A percentile compares a stretch with the other conserved stretches of the same genome.
Conservation (phyloP, 2,329 filamentous ascomycete species). For the Aaosphaeria pasadenensis region DNA sequence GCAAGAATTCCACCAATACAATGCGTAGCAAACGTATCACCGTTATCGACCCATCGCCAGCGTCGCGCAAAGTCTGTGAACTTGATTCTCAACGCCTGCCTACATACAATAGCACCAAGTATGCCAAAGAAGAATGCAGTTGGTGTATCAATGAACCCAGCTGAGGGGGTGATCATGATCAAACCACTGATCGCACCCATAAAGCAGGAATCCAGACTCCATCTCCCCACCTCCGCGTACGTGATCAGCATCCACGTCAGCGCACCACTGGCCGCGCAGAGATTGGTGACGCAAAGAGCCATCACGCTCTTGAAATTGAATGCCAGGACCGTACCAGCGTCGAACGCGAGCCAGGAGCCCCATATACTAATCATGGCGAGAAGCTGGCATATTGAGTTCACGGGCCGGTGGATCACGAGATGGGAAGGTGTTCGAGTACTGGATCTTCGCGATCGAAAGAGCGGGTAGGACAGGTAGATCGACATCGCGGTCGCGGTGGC, state of each 20-base stretch:
- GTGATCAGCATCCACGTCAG: conserved; percentile 48
- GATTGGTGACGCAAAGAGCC: conserved; percentile 50
- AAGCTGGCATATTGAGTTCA: conserved; percentile 49
- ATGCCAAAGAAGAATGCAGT: conserved; percentile 51
- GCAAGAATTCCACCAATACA: conserved; percentile 52
- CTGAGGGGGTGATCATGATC: conserved; percentile 52
- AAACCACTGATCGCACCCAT: conserved; percentile 53
- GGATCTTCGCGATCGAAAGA: conserved; percentile 47
- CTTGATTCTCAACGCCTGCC: conserved; percentile 54
- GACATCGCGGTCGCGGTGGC: conserved; percentile 46
- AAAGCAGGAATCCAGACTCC: conserved; percentile 51
- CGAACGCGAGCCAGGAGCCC: conserved; percentile 53
- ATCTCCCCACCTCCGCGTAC: conserved; percentile 42
- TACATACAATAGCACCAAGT: conserved; percentile 45
- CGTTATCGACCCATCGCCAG: conserved; percentile 54
- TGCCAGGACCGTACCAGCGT: conserved; percentile 48
- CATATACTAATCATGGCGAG: conserved; percentile 51
- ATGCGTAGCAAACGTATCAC: conserved; percentile 55
- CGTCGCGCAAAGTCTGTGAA: conserved; percentile 48
- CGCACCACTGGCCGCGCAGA: conserved; percentile 48
- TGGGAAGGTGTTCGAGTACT: conserved; percentile 45
- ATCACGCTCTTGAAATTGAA: conserved; percentile 52
- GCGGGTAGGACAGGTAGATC: conserved; percentile 50
- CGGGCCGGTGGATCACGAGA: conserved; percentile 46
- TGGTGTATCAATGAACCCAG: conserved; percentile 49